Conservation (phyloP, 1,284 basidiomycete genomes). For the Coniferiporia weirii region DNA sequence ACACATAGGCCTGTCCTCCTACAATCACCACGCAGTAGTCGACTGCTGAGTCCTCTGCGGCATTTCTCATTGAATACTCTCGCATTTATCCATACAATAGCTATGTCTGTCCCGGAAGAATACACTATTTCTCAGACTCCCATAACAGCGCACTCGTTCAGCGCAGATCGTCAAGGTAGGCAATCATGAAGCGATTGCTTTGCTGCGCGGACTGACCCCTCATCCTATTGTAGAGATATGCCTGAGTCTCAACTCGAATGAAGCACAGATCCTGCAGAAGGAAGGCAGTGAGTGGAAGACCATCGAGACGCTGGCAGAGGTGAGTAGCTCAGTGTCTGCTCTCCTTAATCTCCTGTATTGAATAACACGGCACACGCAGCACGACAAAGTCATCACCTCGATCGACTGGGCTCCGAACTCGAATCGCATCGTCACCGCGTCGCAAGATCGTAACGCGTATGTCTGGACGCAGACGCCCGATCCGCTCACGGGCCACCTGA, state of each 20-base stretch:
- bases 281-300: constrained; percentile 70
- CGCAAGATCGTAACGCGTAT: constrained; percentile 98
- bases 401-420: constrained; percentile 98
- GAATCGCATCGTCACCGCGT: constrained; percentile 97
- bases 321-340: constrained; percentile 30
- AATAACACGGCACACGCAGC: constrained; percentile 43
- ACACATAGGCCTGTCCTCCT: background rate
- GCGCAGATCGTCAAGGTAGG: constrained; percentile 79
- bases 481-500: constrained; percentile 56
- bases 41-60: constrained; percentile 75
- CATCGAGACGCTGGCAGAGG: constrained; percentile 83
- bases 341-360: background rate
- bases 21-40: constrained; percentile 48
- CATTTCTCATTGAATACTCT: background rate
- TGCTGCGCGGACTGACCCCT: constrained; percentile 1
- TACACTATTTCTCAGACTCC: constrained; percentile 78
- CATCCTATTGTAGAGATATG: constrained; percentile 66
- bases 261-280: constrained; percentile 78
- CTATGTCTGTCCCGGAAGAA: constrained; percentile 73
- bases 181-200: constrained; percentile 27
- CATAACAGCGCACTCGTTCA: constrained; percentile 91
- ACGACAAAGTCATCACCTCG: constrained; percentile 97
- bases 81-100: constrained; percentile 11
- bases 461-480: constrained; percentile 89
- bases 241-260: constrained; percentile 87